Percentiles rank a stretch among this genome's conserved stretches.
phyloP scores from a whole-genome alignment of 495 filamentous ascomycete genomes.

The Talaromyces proteolyticus region DNA sequence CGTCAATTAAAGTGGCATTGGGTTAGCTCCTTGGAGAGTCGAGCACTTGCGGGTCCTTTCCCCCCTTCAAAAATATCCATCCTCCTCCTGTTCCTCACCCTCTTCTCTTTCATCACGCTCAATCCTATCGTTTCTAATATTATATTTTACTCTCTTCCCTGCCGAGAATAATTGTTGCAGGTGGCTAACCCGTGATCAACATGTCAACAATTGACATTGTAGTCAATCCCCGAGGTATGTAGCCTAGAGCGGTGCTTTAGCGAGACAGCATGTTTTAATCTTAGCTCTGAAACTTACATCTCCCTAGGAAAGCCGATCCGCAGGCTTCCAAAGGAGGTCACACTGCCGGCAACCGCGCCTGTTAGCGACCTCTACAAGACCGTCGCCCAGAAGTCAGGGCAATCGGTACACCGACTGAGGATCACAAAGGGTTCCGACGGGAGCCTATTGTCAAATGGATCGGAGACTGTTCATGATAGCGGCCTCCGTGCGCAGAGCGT shows the following conservation, averaged over 20 bases:
- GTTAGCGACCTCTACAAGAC: slow-evolving; percentile 57
- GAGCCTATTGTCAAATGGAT: slow-evolving; percentile 61
- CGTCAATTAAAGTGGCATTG: too few species aligned
- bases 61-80: too few species aligned
- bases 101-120: too few species aligned
- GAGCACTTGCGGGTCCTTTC: too few species aligned
- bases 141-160: too few species aligned
- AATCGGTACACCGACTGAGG: slow-evolving; percentile 56
- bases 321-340: slow-evolving; percentile 62
- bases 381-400: slow-evolving; percentile 47
- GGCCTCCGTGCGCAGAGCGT: slow-evolving; percentile 64
- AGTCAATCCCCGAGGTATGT: slow-evolving; percentile 36
- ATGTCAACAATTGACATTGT: slow-evolving; percentile 23
- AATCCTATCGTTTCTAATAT: too few species aligned
- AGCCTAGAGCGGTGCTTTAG: not conserved
- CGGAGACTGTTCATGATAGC: slow-evolving; percentile 54
- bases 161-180: too few species aligned
- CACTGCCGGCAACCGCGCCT: slow-evolving; percentile 52
- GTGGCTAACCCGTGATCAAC: not conserved
- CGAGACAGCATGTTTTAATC: not conserved
- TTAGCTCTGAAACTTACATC: not conserved
- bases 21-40: too few species aligned
- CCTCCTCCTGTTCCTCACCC: too few species aligned
- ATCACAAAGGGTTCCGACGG: slow-evolving; percentile 69
- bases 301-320: slow-evolving; percentile 55